A percentile compares a stretch with the other conserved stretches of the same genome.
Conservation (phyloP, 2,329 filamentous ascomycete genomes). For the Penicillium sp. region DNA sequence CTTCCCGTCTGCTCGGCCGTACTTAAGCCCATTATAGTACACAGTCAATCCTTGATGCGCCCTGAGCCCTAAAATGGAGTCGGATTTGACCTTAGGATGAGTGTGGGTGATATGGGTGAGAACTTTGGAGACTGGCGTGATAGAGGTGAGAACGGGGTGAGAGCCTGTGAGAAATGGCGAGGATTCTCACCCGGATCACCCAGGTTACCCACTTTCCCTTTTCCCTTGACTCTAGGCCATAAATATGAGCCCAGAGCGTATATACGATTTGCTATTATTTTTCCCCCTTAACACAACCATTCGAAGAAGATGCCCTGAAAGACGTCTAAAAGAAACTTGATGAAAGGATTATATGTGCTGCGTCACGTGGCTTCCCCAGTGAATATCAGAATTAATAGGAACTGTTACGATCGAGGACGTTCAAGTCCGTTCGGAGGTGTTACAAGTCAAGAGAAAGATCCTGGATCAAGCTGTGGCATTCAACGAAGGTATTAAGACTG, state of each 20-base stretch:
- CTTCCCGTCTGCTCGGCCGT: neutral
- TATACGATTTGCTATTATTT: neutral
- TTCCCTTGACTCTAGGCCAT: neutral
- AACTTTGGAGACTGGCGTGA: neutral
- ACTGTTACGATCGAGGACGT: too few species aligned
- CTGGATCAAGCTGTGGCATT: too few species aligned
- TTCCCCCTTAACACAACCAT: neutral
- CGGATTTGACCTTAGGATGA: neutral
- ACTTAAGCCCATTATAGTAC: neutral
- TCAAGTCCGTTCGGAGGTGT: too few species aligned
- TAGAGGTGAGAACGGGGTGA: neutral
- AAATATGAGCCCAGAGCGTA: neutral
- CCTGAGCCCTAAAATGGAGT: neutral
- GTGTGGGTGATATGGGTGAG: neutral
- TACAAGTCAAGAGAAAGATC: too few species aligned
- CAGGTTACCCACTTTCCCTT: neutral
- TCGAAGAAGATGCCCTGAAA: neutral
- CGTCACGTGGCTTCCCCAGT: constrained; percentile 8
- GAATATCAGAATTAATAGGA: constrained; percentile 5
- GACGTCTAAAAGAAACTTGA: constrained; percentile 6
- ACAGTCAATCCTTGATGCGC: neutral
- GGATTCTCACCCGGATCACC: neutral
- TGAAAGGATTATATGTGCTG: constrained; percentile 7
- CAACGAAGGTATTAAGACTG: too few species aligned
- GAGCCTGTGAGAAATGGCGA: neutral